Evolutionary conservation across 2,329 filamentous ascomycete species (phyloP).

Genomic region (Fusarium newnesense): DNA sequence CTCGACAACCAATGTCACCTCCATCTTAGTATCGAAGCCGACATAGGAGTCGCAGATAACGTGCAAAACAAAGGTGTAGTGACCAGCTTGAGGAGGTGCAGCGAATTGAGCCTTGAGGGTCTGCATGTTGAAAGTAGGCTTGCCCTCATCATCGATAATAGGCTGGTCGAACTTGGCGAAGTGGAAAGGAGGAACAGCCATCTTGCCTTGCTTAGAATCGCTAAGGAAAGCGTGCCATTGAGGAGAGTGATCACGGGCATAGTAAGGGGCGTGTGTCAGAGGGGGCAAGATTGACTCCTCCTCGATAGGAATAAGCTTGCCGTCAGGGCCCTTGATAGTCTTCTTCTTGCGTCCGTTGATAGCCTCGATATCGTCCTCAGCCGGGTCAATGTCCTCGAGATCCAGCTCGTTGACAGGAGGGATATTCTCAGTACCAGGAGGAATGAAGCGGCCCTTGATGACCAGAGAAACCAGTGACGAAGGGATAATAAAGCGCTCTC

Average conservation of each 20-base stretch:
- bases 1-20: constrained; percentile 89
- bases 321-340: constrained; percentile 69
- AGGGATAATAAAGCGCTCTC: constrained; percentile 92
- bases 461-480: constrained; percentile 93
- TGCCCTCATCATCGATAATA: constrained; percentile 80
- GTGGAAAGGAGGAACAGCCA: constrained; percentile 96
- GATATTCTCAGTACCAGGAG: constrained; percentile 80
- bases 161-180: constrained; percentile 93
- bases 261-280: constrained; percentile 90
- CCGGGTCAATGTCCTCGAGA: constrained; percentile 89
- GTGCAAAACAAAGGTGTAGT: constrained; percentile 95
- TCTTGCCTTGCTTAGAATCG: constrained; percentile 93
- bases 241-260: constrained; percentile 87
- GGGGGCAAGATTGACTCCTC: constrained; percentile 79
- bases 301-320: constrained; percentile 65
- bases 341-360: constrained; percentile 81
- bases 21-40: constrained; percentile 91
- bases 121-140: constrained; percentile 93
- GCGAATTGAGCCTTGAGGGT: constrained; percentile 98
- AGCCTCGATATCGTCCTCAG: constrained; percentile 90
- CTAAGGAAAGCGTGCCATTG: constrained; percentile 95
- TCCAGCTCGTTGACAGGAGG: constrained; percentile 81
- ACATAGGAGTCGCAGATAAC: constrained; percentile 95
- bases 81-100: constrained; percentile 88
- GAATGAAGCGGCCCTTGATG: constrained; percentile 93